These are phyloP conservation scores for Aspergillus clavatus DNA, from an alignment of 2,329 filamentous ascomycete species.

Conservation along the genomic window DNA sequence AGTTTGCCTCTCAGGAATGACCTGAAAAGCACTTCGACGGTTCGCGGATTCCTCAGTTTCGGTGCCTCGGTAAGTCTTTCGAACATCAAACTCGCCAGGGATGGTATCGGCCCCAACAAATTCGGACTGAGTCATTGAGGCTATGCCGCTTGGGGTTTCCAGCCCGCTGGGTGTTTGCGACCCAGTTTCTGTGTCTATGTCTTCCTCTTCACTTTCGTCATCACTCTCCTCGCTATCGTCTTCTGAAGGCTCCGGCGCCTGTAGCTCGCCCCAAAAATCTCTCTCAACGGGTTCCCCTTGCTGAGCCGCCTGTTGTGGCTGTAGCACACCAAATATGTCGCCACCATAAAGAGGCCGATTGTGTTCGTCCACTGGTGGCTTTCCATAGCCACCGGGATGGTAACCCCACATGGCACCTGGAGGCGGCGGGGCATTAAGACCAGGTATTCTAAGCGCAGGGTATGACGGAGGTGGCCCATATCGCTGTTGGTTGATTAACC, in stretches of 20 bases:
- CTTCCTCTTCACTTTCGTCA: conserved; percentile 53
- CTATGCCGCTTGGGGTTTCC: conserved; percentile 75
- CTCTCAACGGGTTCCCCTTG: conserved; percentile 79
- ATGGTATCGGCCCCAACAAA: conserved; percentile 70
- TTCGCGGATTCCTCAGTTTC: conserved; percentile 77
- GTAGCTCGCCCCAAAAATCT: conserved; percentile 86
- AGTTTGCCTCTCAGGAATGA: conserved; percentile 83
- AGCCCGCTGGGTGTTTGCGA: conserved; percentile 63
- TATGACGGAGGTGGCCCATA: conserved; percentile 92
- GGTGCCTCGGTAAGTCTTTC: conserved; percentile 77
- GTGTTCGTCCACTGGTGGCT: conserved; percentile 89
- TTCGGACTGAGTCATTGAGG: conserved; percentile 76
- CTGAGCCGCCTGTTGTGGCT: conserved; percentile 57
- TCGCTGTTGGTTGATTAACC: conserved; percentile 95
- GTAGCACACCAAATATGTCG: conserved; percentile 81
- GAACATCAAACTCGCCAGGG: conserved; percentile 81
- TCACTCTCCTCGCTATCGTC: conserved; percentile 62
- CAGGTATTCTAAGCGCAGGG: conserved; percentile 88
- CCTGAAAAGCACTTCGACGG: conserved; percentile 77
- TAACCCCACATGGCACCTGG: conserved; percentile 90
- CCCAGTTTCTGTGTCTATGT: conserved; percentile 52
- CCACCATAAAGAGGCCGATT: conserved; percentile 89
- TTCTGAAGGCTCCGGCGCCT: conserved; percentile 70
- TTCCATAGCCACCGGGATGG: conserved; percentile 90
- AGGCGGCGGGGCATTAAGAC: conserved; percentile 88